phyloP scores from a whole-genome alignment of 352 stramenopile genomes.

The Phytophthora uliginosa region DNA sequence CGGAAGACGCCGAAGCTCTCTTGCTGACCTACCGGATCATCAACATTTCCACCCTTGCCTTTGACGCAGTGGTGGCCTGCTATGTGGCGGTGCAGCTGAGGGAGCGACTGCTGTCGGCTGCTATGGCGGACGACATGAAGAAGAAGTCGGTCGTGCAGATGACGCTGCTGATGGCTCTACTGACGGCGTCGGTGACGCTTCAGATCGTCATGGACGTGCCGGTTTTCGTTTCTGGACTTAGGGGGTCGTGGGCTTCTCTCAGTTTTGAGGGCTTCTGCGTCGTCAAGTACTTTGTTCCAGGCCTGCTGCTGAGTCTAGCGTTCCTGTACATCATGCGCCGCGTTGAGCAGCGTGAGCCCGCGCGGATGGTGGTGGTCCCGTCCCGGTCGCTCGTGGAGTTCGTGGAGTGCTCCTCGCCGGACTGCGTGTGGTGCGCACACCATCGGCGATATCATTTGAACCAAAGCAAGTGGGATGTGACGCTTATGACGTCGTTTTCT shows the following conservation, averaged over 20 bases:
- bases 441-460: constrained; percentile 70
- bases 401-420: constrained; percentile 72
- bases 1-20: constrained; percentile 28
- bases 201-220: constrained; percentile 69
- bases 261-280: constrained; percentile 51
- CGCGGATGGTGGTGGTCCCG: constrained; percentile 60
- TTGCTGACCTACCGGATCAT: constrained; percentile 49
- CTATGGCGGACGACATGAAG: constrained; percentile 84
- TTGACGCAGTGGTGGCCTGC: constrained; percentile 56
- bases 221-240: constrained; percentile 37
- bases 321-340: constrained; percentile 86
- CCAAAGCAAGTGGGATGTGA: constrained; percentile 72
- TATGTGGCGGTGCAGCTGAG: constrained; percentile 59
- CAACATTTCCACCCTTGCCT: constrained; percentile 54
- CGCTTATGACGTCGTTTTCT: constrained; percentile 64
- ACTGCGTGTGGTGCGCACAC: constrained; percentile 81
- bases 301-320: constrained; percentile 56
- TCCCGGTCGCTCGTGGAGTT: constrained; percentile 72
- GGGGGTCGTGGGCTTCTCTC: constrained; percentile 39
- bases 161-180: constrained; percentile 59
- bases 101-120: constrained; percentile 58
- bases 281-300: constrained; percentile 67
- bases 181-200: constrained; percentile 55
- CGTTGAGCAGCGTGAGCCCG: constrained; percentile 69
- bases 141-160: constrained; percentile 79